Percentiles rank a stretch among this genome's conserved stretches.
These are phyloP conservation scores for Tetrahymena elliotti DNA, from an alignment of 73 alveolate genomes.

Conservation along the genomic window DNA sequence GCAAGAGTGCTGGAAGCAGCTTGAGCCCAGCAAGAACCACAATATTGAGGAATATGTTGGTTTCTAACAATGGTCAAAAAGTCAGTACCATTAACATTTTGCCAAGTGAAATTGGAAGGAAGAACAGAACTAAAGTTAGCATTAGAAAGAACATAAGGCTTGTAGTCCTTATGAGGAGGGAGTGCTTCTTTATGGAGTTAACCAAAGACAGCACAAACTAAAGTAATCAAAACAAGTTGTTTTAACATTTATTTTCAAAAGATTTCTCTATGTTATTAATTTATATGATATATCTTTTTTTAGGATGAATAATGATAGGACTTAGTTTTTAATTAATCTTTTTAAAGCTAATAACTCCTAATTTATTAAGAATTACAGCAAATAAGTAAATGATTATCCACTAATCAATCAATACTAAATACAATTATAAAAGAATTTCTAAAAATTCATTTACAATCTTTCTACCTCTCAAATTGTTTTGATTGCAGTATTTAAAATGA, in stretches of 20 bases:
- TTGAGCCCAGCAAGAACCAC: constrained; percentile 98
- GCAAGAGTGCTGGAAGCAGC: constrained; percentile 85
- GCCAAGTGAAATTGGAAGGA: constrained; percentile 58
- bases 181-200: neutral
- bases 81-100: constrained; percentile 67
- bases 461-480: neutral
- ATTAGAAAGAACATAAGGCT: constrained; percentile 1
- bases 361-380: neutral
- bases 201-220: neutral
- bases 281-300: neutral
- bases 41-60: constrained; percentile 85
- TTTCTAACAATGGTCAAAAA: constrained; percentile 73
- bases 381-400: neutral
- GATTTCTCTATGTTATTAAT: neutral
- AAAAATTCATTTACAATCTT: neutral
- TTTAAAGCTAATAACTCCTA: neutral
- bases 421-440: neutral
- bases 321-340: neutral
- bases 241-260: neutral
- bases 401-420: neutral
- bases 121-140: constrained; percentile 17
- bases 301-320: neutral
- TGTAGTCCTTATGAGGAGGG: neutral
- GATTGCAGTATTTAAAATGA: too few species aligned
- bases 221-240: neutral